Base-by-base conservation (phyloP, 2,329 filamentous ascomycete genomes). In the Decorospora gaudefroyi region DNA sequence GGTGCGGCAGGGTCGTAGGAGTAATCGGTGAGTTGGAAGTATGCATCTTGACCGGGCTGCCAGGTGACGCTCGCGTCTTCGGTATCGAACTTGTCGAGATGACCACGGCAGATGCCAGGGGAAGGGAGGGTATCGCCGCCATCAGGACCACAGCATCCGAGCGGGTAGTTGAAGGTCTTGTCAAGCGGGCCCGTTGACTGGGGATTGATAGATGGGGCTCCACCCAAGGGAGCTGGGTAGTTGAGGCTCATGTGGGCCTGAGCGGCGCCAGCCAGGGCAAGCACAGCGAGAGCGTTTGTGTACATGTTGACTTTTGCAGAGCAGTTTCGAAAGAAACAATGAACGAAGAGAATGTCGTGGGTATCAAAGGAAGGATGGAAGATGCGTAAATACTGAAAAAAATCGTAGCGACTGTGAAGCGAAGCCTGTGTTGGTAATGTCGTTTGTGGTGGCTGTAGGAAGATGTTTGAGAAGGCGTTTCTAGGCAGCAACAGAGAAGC, bases 41-140 rank as follows among this genome's bases (percentile, higher is more conserved):
- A 70, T 34, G 72, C 72, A 19, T 60, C 65, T 37, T 67, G 70
- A 9, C 74, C 74, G 4, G 73, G 65, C 13, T 60, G 42, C 74
- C 75, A 77, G 18, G 67, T 72, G 1, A 70, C 74, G n/a, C 58
- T 61, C 31, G 74, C 73, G 37, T 73, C 66, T 11, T 72, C 67
- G 1, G 70, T 74, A 29, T 70, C 71, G 9, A 76, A 65, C n/a
- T 74, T 70, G 29, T 66, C 59, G 11, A 74, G 62, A 49, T 77
- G 74, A 32, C 74, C 75, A 25, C 70, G 68, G 61, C 75, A 77
- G 26, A 70, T 64, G 17, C 67, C 71, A 30, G 59, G 57, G 25
- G 57, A 59, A 25, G 60, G 59, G 4, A 50, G 64, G 25, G 51
- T 53, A 15, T 53, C 50, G 17, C 72, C 72, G 38, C 74, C 68